Evolutionary conservation across 1,139 yeast species (phyloP).

Genomic region (Suhomyces ambrosiae): DNA sequence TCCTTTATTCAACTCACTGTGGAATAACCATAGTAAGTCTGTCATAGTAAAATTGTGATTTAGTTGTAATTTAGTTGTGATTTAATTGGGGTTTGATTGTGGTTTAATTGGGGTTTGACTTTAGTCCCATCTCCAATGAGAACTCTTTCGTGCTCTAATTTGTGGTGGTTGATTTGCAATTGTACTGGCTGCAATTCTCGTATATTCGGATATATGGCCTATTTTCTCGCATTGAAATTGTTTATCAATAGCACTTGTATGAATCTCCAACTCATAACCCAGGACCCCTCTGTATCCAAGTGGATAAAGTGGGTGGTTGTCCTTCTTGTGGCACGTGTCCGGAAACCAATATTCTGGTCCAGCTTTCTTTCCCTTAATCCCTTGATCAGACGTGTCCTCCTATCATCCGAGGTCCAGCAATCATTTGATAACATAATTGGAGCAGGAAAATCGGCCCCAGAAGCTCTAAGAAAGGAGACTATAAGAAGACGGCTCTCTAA

Average conservation of each 20-base stretch:
- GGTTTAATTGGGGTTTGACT: too few relatives aligned
- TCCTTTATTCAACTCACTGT: too few relatives aligned
- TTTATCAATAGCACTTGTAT: constrained; percentile 3
- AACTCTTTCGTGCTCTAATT: too few relatives aligned
- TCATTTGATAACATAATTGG: not conserved
- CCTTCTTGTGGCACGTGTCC: constrained; percentile 28
- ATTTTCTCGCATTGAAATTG: too few relatives aligned
- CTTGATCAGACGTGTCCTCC: constrained; percentile 20
- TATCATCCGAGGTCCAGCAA: constrained; percentile 1
- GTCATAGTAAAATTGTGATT: too few relatives aligned
- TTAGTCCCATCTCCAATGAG: too few relatives aligned
- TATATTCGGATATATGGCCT: too few relatives aligned
- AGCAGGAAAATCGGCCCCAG: not conserved
- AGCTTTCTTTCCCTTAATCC: constrained; percentile 40
- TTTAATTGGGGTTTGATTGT: too few relatives aligned
- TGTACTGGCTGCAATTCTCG: too few relatives aligned
- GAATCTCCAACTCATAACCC: constrained; percentile 15
- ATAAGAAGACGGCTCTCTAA: constrained; percentile 14
- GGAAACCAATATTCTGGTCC: constrained; percentile 34
- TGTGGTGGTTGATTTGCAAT: too few relatives aligned
- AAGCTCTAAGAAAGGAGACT: not conserved
- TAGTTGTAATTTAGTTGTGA: too few relatives aligned
- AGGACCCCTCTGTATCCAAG: constrained; percentile 19
- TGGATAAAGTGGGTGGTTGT: constrained; percentile 38
- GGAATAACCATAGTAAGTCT: too few relatives aligned